Evolutionary conservation across 805 yeast species (phyloP).

Genomic region (Candida chauliodis): DNA sequence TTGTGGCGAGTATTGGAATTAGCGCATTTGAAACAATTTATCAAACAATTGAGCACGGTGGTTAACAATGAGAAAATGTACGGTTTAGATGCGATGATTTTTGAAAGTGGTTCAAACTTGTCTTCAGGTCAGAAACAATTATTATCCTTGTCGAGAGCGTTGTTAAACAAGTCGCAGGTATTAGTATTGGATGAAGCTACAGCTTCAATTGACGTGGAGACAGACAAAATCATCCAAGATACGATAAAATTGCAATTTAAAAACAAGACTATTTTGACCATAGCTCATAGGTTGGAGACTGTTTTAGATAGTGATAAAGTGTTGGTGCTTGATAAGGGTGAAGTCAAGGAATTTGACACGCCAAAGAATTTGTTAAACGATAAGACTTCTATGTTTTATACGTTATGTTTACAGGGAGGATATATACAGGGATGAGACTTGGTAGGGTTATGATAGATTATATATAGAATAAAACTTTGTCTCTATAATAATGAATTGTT

Average conservation of each 20-base stretch:
- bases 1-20: constrained; percentile 77
- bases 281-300: constrained; percentile 40
- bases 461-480: not conserved
- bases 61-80: constrained; percentile 4
- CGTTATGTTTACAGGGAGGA: constrained; percentile 39
- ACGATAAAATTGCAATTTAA: constrained; percentile 35
- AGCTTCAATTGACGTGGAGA: constrained; percentile 37
- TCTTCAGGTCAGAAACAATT: constrained; percentile 38
- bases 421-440: constrained; percentile 14
- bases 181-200: constrained; percentile 82
- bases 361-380: constrained; percentile 28
- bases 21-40: constrained; percentile 70
- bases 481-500: too few species aligned
- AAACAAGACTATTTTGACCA: constrained; percentile 36
- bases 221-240: constrained; percentile 32
- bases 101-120: constrained; percentile 37
- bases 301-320: constrained; percentile 39
- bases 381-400: constrained; percentile 26
- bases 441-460: too few species aligned
- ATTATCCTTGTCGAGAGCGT: constrained; percentile 35
- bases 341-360: constrained; percentile 32
- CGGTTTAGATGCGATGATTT: constrained; percentile 26
- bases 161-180: constrained; percentile 57
- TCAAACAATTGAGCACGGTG: constrained; percentile 42
- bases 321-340: constrained; percentile 34